These are phyloP conservation scores for Craterostigma plantagineum DNA, from an alignment of 257 asterid genomes.

Conservation along the genomic window DNA sequence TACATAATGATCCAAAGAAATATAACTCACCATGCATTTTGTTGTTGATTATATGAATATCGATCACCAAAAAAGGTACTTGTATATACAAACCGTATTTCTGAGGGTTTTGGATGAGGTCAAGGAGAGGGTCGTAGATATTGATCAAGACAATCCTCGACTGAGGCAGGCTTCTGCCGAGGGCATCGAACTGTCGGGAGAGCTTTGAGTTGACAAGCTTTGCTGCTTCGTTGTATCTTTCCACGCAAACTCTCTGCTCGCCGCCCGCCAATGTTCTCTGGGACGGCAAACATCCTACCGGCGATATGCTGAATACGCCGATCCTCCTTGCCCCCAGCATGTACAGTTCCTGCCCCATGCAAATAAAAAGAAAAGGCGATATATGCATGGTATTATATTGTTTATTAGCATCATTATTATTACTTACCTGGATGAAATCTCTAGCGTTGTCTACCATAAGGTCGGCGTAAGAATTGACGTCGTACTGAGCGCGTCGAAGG, in stretches of 20 bases:
- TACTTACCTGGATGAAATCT: conserved; percentile 37
- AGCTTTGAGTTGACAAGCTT: conserved; percentile 21
- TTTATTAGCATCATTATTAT: too few relatives aligned
- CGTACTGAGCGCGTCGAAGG: conserved; percentile 18
- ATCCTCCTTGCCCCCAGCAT: conserved; percentile 27
- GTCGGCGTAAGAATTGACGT: conserved; percentile 35
- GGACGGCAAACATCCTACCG: conserved; percentile 34
- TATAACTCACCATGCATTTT: too few relatives aligned
- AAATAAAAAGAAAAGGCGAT: not conserved
- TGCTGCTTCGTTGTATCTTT: conserved; percentile 20
- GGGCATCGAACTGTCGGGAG: conserved; percentile 11
- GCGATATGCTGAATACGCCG: conserved; percentile 21
- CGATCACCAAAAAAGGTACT: too few relatives aligned
- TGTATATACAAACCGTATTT: too few relatives aligned
- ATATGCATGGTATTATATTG: too few relatives aligned
- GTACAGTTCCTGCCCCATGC: conserved; percentile 41
- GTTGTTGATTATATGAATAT: too few relatives aligned
- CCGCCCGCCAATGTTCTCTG: conserved; percentile 36
- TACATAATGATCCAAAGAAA: too few relatives aligned
- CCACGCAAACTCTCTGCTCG: conserved; percentile 6
- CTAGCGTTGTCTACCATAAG: conserved; percentile 43
- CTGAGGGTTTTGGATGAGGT: conserved; percentile 28
- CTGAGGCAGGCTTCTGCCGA: conserved; percentile 16
- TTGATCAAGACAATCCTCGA: conserved; percentile 28
- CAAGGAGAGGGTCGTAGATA: conserved; percentile 18